Evolutionary conservation across 768 basidiomycete species (phyloP).

Genomic region (Xerocomellus chrysenteron): DNA sequence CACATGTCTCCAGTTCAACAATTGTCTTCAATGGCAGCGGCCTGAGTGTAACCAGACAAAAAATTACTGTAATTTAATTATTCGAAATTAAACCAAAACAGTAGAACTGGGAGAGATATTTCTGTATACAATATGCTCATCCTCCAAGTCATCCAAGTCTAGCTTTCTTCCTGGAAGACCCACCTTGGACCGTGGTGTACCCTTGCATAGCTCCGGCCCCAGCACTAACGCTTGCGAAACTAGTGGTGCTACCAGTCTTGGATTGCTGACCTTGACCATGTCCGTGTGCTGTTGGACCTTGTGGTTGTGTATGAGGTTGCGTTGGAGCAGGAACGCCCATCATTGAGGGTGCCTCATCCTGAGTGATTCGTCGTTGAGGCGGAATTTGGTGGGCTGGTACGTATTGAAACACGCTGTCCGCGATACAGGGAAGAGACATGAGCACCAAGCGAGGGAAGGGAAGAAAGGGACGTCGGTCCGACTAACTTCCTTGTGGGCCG

Average conservation of each 20-base stretch:
- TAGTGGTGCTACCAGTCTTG: conserved; percentile 59
- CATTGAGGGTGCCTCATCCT: conserved; percentile 91
- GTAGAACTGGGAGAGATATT: no score
- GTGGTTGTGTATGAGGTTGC: conserved; percentile 41
- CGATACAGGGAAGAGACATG: background rate
- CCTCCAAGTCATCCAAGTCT: conserved; percentile 38
- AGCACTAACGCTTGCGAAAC: conserved; percentile 63
- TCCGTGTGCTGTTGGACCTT: conserved; percentile 43
- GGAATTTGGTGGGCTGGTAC: conserved; percentile 67
- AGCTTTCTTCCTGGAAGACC: conserved; percentile 57
- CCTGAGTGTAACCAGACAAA: background rate
- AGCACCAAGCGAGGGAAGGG: background rate
- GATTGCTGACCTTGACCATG: conserved; percentile 49
- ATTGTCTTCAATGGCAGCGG: background rate
- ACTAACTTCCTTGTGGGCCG: conserved; percentile 82
- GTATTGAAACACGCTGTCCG: conserved; percentile 68
- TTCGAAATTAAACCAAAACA: background rate
- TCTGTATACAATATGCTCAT: conserved; percentile 19
- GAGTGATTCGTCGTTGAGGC: conserved; percentile 84
- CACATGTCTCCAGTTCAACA: background rate
- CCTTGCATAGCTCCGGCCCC: conserved; percentile 41
- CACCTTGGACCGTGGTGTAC: conserved; percentile 33
- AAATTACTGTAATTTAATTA: background rate
- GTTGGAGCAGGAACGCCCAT: conserved; percentile 59
- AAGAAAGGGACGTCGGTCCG: background rate